Base-by-base conservation (phyloP, 2,329 filamentous ascomycete genomes). In the Plenodomus tracheiphilus region DNA sequence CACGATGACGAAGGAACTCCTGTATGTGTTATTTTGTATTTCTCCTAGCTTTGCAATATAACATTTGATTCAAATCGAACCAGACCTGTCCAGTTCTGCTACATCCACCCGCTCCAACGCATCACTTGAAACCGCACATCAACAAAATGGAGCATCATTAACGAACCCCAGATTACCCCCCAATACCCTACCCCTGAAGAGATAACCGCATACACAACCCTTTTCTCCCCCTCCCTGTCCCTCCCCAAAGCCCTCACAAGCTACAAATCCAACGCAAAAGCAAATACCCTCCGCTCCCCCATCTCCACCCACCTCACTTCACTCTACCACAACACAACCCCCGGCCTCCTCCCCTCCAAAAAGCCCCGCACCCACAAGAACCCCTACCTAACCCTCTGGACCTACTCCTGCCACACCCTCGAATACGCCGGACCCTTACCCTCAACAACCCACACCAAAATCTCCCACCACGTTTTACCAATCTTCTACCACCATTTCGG, bases 401-500 rank as follows among this genome's bases (percentile, higher is more conserved):
- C 77, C 20, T 88, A 86, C 81, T 80, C 82, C 1, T 85, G 82
- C 59, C 79, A 80, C 21, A 79, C 79, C 51, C 76, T 91, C 7
- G 81, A 86, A 70, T 87, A 85, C 85, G 80, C 79, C 41, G 85
- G 86, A 1, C 84, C 86, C 2, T 73, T 80, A 64, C 70, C 75
- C 13, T 72, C 73, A 30, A 81, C 85, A 2, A 77, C 75, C 15
- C 72, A 77, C 20, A 78, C 81, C 3, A 78, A 76, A 43, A 79
- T 77, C 50, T 81, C 80, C 41, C 88, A 91, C 71, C 86, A 87
- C 59, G 77, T 89, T 6, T 78, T 91, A 8, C 87, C 87, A 2
- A 76, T 91, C 16, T 78, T 90, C 46, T 91, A 90, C 79, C 87
- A 91, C 72, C 87, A 91, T 70, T 91, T 91, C 68, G 87, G 87